Percentiles rank a stretch among this genome's conserved stretches.
Evolutionary conservation across 345 rosid genomes (phyloP).

Genomic region (Viola odorata): DNA sequence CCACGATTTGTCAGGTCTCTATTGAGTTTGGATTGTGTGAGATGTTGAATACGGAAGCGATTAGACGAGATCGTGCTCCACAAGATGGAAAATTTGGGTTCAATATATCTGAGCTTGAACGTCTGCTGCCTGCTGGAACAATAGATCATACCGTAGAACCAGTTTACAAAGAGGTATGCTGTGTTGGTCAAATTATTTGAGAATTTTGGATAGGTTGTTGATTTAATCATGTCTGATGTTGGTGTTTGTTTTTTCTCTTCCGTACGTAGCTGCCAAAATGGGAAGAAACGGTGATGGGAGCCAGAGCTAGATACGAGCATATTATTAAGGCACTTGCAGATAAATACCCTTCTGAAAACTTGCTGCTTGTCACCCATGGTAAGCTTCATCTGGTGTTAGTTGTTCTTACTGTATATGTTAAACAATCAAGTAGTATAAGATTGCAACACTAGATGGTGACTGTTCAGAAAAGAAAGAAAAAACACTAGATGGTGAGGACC

Average conservation of each 20-base stretch:
- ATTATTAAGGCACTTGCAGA: conserved; percentile 55
- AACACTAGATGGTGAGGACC: no score
- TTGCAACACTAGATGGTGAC: no score
- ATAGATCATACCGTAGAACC: conserved; percentile 44
- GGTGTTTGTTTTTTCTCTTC: conserved; percentile 3
- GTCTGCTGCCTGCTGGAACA: conserved; percentile 54
- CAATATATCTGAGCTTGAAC: conserved; percentile 45
- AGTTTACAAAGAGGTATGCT: conserved; percentile 48
- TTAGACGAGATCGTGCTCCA: conserved; percentile 48
- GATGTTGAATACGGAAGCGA: conserved; percentile 56
- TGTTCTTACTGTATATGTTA: background rate
- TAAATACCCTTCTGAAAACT: conserved; percentile 69
- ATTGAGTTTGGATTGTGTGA: conserved; percentile 78
- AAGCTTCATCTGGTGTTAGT: conserved; percentile 12
- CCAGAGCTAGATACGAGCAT: conserved; percentile 53
- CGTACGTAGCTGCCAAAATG: conserved; percentile 57
- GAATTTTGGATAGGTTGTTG: background rate
- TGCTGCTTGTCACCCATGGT: conserved; percentile 88
- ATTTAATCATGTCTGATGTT: background rate
- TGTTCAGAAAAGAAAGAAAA: no score
- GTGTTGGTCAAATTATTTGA: background rate
- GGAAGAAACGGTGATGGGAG: conserved; percentile 46
- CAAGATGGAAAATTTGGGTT: conserved; percentile 58
- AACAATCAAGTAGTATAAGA: no score
- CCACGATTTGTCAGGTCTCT: conserved; percentile 38